These are phyloP conservation scores for Rosa hybrid DNA, from an alignment of 331 rosid genomes.

Conservation along the genomic window DNA sequence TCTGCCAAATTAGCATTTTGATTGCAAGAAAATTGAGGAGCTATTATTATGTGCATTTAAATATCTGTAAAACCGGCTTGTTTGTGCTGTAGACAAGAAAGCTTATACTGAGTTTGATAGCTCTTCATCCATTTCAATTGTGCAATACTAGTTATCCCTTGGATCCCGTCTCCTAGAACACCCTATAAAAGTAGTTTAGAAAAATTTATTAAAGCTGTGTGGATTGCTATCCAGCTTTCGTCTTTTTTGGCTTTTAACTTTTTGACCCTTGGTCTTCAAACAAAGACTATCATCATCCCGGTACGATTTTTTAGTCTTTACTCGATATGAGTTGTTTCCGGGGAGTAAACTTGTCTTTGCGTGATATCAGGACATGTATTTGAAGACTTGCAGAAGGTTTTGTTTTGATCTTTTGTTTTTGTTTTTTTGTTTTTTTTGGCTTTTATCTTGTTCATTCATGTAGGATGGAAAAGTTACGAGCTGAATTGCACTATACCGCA, in stretches of 20 bases:
- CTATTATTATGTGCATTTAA: background rate
- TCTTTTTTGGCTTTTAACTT: background rate
- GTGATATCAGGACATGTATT: too few relatives aligned
- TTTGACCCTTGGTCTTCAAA: background rate
- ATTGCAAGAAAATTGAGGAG: background rate
- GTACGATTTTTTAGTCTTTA: too few relatives aligned
- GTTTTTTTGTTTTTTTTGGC: too few relatives aligned
- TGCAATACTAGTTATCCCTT: background rate
- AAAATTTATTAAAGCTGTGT: background rate
- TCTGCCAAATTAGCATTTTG: background rate
- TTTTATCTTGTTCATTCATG: too few relatives aligned
- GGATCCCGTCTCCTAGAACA: slow-evolving; percentile 10
- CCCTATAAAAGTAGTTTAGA: background rate
- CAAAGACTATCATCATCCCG: background rate
- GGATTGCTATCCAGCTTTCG: slow-evolving; percentile 42
- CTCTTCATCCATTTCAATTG: background rate
- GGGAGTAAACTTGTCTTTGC: too few relatives aligned
- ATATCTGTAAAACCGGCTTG: too few relatives aligned
- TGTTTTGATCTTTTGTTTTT: too few relatives aligned
- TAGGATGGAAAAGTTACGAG: too few relatives aligned
- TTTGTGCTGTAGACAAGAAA: background rate
- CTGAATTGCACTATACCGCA: too few relatives aligned
- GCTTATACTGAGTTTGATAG: background rate
- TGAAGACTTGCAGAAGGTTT: too few relatives aligned
- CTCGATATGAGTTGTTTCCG: too few relatives aligned